Base-by-base conservation (phyloP, 208 protist genomes). In the Crithidia thermophila region DNA sequence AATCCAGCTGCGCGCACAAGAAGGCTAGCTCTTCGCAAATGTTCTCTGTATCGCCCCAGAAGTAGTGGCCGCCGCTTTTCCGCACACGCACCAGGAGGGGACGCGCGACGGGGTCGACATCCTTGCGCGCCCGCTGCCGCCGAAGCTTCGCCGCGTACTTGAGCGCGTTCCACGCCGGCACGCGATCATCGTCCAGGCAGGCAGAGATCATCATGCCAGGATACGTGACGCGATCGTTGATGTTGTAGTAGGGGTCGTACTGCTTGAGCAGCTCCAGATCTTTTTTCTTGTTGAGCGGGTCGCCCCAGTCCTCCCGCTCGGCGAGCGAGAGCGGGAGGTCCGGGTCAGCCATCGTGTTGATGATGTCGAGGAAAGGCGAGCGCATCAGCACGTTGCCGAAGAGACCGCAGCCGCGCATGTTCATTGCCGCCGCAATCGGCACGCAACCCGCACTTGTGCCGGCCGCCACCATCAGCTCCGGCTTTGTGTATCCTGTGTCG, bases 221-320 rank as follows among this genome's bases (percentile, higher is more conserved):
- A 64, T 94, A 97, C 6, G 80, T 90, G 28, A 97, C 87, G 53
- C 87, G 88, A 59, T 93, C 84, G 77, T 94, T 97, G 64, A 97
- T 88, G 73, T 97, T 97, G 75, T 91, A 82, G 77, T 97, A 97
- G 0, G 91, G 88, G 63, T 97, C 91, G 65, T 94, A 97, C 30
- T 79, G 71, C 51, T 85, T 81, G 31, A 97, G 67, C 10, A 71
- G 47, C 18, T 79, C 79, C 27, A 94, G 64, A 57, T 97, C 91
- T 9, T 72, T 60, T 33, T 79, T 77, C 50, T 36, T 77, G 76
- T 94, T 87, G 27, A 94, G 82, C 51, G 94, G 94, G 73, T 98
- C 97, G 23, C 96, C 96, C 95, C 96, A 99, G 68, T 98, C 94
- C 30, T 94, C 87, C n/a, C 87, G 93, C 64, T 98, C 94, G 11